Evolutionary conservation across 306 rosid species (phyloP).

Genomic region (Abrus precatorius): DNA sequence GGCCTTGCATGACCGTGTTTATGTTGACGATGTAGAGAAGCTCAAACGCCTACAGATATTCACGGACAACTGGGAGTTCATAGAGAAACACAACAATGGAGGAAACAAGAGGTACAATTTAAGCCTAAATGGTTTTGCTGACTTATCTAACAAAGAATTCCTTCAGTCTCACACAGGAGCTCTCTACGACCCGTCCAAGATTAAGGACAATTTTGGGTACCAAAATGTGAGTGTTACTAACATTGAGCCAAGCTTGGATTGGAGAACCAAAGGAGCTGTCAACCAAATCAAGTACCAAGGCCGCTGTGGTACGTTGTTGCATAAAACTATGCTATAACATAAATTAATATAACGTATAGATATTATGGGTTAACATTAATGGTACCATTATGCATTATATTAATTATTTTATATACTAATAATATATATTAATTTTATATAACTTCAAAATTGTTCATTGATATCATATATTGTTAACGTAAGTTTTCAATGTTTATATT

Average conservation of each 20-base stretch:
- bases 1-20: not conserved
- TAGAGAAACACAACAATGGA: not conserved
- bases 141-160: constrained; percentile 22
- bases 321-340: not conserved
- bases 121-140: constrained; percentile 16
- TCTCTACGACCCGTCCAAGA: not conserved
- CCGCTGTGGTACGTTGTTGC: not conserved
- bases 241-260: constrained; percentile 29
- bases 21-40: constrained; percentile 24
- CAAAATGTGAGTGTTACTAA: not conserved
- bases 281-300: not conserved
- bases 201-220: not conserved
- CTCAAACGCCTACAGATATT: constrained; percentile 19
- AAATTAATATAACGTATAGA: no score
- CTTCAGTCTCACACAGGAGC: constrained; percentile 8
- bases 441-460: no score
- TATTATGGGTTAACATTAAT: no score
- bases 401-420: no score
- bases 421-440: no score
- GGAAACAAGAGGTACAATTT: constrained; percentile 6
- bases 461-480: no score
- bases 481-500: no score
- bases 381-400: no score
- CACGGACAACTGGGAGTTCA: constrained; percentile 30
- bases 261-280: constrained; percentile 34